Conservation (phyloP, 805 yeast species). For the Suhomyces faveliae region DNA sequence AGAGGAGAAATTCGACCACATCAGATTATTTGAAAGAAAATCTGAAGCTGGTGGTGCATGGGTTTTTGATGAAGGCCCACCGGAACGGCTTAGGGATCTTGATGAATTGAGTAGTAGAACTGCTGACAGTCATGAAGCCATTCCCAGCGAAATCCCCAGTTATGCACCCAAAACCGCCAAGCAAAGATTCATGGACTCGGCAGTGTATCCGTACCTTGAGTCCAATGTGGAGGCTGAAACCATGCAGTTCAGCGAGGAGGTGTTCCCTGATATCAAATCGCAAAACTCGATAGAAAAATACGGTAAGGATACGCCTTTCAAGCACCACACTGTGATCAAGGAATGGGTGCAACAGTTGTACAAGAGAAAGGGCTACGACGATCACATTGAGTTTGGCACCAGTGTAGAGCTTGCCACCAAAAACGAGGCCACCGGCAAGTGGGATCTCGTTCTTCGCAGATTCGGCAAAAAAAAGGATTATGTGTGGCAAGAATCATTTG, state of each 20-base stretch:
- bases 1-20: slow-evolving; percentile 14
- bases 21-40: slow-evolving; percentile 21
- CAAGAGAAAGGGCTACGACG: slow-evolving; percentile 20
- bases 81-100: slow-evolving; percentile 16
- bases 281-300: slow-evolving; percentile 13
- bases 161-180: slow-evolving; percentile 16
- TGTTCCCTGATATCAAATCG: slow-evolving; percentile 16
- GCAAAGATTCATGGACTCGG: slow-evolving; percentile 26
- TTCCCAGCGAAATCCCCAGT: slow-evolving; percentile 16
- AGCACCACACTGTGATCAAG: slow-evolving; percentile 17
- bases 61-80: slow-evolving; percentile 20
- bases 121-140: slow-evolving; percentile 12
- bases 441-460: slow-evolving; percentile 17
- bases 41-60: slow-evolving; percentile 20
- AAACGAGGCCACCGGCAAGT: slow-evolving; percentile 14
- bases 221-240: slow-evolving; percentile 22
- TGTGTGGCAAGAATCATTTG: slow-evolving; percentile 19
- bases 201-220: slow-evolving; percentile 21
- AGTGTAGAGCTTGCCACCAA: slow-evolving; percentile 29
- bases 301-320: slow-evolving; percentile 20
- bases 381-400: slow-evolving; percentile 20
- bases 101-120: slow-evolving; percentile 9
- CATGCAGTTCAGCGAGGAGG: slow-evolving; percentile 24
- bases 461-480: slow-evolving; percentile 13
- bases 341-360: slow-evolving; percentile 20